A percentile compares a stretch with the other conserved stretches of the same genome.
Evolutionary conservation across 768 basidiomycete species (phyloP).

Genomic region (Amanita inopinata): DNA sequence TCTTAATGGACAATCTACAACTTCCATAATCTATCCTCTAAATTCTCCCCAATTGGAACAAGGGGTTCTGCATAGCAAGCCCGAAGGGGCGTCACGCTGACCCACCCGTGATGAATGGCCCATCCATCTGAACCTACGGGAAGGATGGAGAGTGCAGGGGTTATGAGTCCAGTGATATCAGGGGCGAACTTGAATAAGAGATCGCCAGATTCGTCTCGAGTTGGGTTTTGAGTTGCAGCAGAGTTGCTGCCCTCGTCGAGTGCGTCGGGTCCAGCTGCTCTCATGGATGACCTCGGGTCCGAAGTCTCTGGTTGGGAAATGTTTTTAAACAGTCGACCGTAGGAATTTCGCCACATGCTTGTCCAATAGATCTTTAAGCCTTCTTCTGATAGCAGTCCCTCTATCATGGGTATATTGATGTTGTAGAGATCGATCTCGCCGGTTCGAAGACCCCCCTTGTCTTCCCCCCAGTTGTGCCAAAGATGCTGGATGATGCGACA

Average conservation of each 20-base stretch:
- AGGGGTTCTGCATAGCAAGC: conserved; percentile 66
- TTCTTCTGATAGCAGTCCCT: conserved; percentile 45
- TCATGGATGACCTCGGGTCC: conserved; percentile 17
- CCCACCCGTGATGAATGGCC: conserved; percentile 62
- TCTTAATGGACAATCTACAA: conserved; percentile 28
- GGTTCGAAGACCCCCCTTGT: conserved; percentile 43
- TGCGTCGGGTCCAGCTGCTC: conserved; percentile 36
- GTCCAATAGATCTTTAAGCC: conserved; percentile 74
- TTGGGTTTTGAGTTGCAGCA: conserved; percentile 6
- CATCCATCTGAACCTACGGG: conserved; percentile 77
- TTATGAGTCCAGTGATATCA: conserved; percentile 59
- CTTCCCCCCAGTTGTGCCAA: conserved; percentile 80
- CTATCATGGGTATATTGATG: conserved; percentile 81
- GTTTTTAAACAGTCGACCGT: conserved; percentile 69
- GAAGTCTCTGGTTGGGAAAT: conserved; percentile 16
- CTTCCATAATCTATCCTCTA: conserved; percentile 41
- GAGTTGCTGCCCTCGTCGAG: conserved; percentile 15
- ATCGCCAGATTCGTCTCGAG: conserved; percentile 17
- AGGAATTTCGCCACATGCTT: conserved; percentile 75
- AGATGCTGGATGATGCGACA: conserved; percentile 60
- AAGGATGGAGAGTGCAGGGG: conserved; percentile 45
- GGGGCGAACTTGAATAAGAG: conserved; percentile 68
- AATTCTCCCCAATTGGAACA: conserved; percentile 15
- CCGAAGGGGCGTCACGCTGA: conserved; percentile 70
- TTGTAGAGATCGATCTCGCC: conserved; percentile 76